Evolutionary conservation across 2,329 filamentous ascomycete genomes (phyloP), one percentile per base, ranked within the genome.

Genomic region (Pseudogymnoascus sp.): DNA sequence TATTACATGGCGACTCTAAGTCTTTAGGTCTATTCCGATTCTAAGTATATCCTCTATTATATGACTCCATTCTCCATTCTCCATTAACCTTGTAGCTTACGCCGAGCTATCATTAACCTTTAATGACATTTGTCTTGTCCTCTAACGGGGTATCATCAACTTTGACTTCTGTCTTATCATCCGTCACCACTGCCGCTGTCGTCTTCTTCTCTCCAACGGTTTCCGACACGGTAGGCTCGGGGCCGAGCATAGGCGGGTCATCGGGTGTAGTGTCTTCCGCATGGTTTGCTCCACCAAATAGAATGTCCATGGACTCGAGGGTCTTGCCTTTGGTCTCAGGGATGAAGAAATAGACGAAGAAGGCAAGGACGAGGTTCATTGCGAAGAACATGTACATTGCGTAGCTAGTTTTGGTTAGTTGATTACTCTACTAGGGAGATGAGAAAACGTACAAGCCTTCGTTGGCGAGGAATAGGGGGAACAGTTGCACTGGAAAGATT

Each of bases 321-420:
- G 65, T 67, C 63, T 67, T 68, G 37, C 65, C 65, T 49, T 67
- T 67, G 3, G 66, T 68, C 61, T 68, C 66, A 7, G 75, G 75
- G 14, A 73, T 74, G 53, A 73, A 75, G 37, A 68, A 69, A 68
- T 71, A 76, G 25, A 77, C 72, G 60, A 77, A 77, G 0, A 68
- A 66, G 8, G 49, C 49, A 34, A 56, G 49, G 9, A 56, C 25
- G 8, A 73, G 69, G 38, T 72, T 73, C 6, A 75, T 59, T 4
- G 76, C 77, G 61, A 78, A 79, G 61, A 79, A 73, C 61, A 79
- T 74, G 62, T 78, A 79, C 64, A 72, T 67, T 70, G 46, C 61
- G 28, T 63, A 63, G 21, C 60, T 66, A 62, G 66, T 63, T 7
- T 46, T 40, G 2, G 56, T 61, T 8, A 67, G 62, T 64, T 66